These are phyloP conservation scores for Adansonia digitata DNA, from an alignment of 345 rosid species.

Conservation along the genomic window DNA sequence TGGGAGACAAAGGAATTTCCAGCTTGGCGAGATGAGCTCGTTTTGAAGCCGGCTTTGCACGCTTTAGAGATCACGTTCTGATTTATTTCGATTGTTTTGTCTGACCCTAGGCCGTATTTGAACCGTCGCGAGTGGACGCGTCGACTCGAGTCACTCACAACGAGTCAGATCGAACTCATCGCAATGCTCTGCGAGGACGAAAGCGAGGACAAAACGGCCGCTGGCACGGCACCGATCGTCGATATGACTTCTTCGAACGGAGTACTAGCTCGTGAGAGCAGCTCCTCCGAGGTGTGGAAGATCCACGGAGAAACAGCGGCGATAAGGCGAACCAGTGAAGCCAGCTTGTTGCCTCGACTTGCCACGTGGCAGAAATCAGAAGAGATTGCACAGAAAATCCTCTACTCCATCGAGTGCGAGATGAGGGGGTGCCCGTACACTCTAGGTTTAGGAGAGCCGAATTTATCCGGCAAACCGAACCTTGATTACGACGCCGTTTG, in stretches of 20 bases:
- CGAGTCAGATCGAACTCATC: conserved; percentile 61
- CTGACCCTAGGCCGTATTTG: conserved; percentile 70
- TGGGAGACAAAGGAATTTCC: conserved; percentile 52
- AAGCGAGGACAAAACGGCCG: conserved; percentile 25
- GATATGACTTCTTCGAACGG: conserved; percentile 38
- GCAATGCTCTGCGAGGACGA: conserved; percentile 60
- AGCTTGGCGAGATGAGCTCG: conserved; percentile 52
- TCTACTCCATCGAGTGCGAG: conserved; percentile 69
- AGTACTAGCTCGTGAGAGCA: conserved; percentile 39
- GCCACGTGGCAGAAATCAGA: conserved; percentile 77
- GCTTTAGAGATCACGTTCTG: conserved; percentile 84
- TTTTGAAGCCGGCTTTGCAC: conserved; percentile 73
- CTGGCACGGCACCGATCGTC: conserved; percentile 39
- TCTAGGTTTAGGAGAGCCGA: conserved; percentile 80
- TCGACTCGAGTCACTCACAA: conserved; percentile 60
- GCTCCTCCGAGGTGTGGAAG: conserved; percentile 69
- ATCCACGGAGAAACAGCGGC: conserved; percentile 37
- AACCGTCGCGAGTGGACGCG: conserved; percentile 69
- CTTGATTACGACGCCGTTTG: conserved; percentile 81
- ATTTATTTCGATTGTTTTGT: conserved; percentile 51
- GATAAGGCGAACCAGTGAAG: conserved; percentile 53
- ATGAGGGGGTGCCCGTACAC: conserved; percentile 74
- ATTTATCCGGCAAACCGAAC: conserved; percentile 63
- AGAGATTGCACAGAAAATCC: conserved; percentile 53
- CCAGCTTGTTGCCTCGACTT: conserved; percentile 71